phyloP scores from a whole-genome alignment of 1,139 yeast species.

The Scheffersomyces illinoinensis region DNA sequence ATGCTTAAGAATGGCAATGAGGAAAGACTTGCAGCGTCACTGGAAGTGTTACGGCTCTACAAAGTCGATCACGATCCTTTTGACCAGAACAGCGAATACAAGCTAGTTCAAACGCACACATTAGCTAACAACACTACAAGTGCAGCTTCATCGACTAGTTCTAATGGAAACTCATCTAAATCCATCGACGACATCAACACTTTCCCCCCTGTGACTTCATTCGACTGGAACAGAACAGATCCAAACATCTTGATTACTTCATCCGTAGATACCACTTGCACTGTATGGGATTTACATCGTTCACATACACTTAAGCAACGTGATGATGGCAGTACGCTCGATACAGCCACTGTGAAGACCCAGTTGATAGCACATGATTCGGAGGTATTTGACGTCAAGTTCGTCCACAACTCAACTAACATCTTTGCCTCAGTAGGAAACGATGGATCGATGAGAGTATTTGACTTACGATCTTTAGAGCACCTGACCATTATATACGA shows the following conservation, averaged over 20 bases:
- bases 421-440: constrained; percentile 93
- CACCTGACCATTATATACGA: constrained; percentile 95
- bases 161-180: neutral
- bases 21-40: constrained; percentile 62
- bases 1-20: constrained; percentile 25
- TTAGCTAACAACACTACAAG: constrained; percentile 41
- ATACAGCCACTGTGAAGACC: constrained; percentile 76
- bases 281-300: constrained; percentile 82
- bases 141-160: constrained; percentile 1
- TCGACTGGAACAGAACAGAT: constrained; percentile 86
- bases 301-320: constrained; percentile 18
- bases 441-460: constrained; percentile 91
- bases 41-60: constrained; percentile 72
- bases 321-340: constrained; percentile 32
- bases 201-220: constrained; percentile 84
- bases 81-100: constrained; percentile 32
- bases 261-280: constrained; percentile 94
- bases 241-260: constrained; percentile 76
- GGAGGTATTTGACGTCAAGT: constrained; percentile 91
- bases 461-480: constrained; percentile 85
- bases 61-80: constrained; percentile 38
- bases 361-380: constrained; percentile 95
- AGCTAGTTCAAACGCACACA: constrained; percentile 40
- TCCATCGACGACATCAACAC: constrained; percentile 41
- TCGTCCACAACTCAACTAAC: constrained; percentile 71